Percentiles rank a stretch among this genome's conserved stretches.
phyloP scores from a whole-genome alignment of 1,139 yeast species.

The Debaryomyces sp. region DNA sequence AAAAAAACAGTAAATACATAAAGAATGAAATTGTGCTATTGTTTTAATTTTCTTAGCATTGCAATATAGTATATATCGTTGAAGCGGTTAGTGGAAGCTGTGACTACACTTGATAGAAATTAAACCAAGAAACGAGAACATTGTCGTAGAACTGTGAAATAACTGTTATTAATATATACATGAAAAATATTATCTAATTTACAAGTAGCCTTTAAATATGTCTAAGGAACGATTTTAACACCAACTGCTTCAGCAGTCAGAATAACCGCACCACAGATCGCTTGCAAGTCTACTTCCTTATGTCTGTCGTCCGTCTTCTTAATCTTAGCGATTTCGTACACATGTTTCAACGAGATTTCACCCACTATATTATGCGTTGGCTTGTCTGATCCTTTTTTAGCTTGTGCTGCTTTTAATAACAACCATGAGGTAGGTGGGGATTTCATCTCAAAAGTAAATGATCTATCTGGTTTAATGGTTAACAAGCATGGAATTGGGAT shows the following conservation, averaged over 20 bases:
- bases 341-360: constrained; percentile 78
- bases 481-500: constrained; percentile 87
- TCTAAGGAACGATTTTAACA: constrained; percentile 70
- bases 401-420: constrained; percentile 78
- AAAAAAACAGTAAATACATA: constrained; percentile 38
- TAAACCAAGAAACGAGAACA: background rate
- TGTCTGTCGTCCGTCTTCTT: constrained; percentile 87
- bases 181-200: constrained; percentile 7
- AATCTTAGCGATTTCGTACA: constrained; percentile 92
- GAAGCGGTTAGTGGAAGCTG: background rate
- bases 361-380: constrained; percentile 61
- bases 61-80: background rate
- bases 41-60: background rate
- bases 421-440: constrained; percentile 93
- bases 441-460: constrained; percentile 83
- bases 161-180: constrained; percentile 8
- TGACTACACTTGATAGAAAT: background rate
- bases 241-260: constrained; percentile 91
- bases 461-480: constrained; percentile 88
- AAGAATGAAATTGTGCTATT: background rate
- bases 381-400: constrained; percentile 75
- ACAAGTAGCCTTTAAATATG: constrained; percentile 1
- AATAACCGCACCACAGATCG: constrained; percentile 79
- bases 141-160: background rate
- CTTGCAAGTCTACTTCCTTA: constrained; percentile 66